phyloP scores from a whole-genome alignment of 129 eudicot species.

The Smallanthus sonchifolius region DNA sequence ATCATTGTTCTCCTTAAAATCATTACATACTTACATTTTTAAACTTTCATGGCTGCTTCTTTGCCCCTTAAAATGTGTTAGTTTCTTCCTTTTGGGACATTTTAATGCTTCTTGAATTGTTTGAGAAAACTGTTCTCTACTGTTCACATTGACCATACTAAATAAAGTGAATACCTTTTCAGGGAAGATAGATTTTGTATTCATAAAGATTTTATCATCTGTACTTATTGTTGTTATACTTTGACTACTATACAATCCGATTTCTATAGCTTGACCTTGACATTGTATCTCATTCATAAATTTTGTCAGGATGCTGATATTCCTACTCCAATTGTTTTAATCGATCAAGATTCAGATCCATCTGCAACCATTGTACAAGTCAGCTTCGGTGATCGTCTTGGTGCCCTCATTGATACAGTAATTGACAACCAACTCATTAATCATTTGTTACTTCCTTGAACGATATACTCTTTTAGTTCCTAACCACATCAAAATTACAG shows the following conservation, averaged over 20 bases:
- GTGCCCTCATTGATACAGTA: conserved; percentile 96
- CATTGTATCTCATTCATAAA: conserved; percentile 32
- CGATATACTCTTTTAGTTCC: conserved; percentile 4
- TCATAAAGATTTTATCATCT: background rate
- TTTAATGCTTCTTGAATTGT: background rate
- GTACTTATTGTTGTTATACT: background rate
- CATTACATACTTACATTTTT: background rate
- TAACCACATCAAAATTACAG: background rate
- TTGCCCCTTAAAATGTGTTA: background rate
- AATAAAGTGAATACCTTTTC: background rate
- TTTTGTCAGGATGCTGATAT: conserved; percentile 62
- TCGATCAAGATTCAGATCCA: conserved; percentile 82
- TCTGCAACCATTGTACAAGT: conserved; percentile 81
- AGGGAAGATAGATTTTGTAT: background rate
- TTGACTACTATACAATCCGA: background rate
- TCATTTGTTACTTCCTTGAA: background rate
- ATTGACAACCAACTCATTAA: background rate
- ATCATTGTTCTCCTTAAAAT: background rate
- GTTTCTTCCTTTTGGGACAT: background rate
- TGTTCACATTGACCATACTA: background rate
- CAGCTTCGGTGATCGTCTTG: conserved; percentile 97
- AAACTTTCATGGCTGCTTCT: background rate
- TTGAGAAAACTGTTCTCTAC: background rate
- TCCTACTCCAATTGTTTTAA: conserved; percentile 78
- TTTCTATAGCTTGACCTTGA: conserved; percentile 9